phyloP scores from a whole-genome alignment of 768 basidiomycete species.

The Termitomyces sp. region DNA sequence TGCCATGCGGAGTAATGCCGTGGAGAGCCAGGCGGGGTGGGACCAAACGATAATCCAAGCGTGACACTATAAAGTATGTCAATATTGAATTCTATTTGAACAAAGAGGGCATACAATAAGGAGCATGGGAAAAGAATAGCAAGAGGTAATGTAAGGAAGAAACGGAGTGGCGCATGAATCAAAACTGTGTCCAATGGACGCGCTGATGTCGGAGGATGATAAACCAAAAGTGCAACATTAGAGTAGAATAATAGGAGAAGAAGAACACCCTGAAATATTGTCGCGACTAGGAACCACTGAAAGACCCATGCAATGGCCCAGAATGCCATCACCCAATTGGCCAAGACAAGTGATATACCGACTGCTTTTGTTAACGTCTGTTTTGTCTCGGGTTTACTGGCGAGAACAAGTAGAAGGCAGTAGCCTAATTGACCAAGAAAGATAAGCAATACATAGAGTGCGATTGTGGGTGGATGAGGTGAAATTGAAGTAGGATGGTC shows the following conservation, averaged over 20 bases:
- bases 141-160: conserved; percentile 54
- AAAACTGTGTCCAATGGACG: conserved; percentile 75
- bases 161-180: conserved; percentile 83
- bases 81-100: not conserved
- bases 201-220: conserved; percentile 52
- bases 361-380: conserved; percentile 70
- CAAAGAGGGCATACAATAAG: conserved; percentile 43
- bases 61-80: conserved; percentile 43
- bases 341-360: conserved; percentile 68
- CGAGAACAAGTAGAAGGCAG: conserved; percentile 70
- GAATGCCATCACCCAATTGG: conserved; percentile 75
- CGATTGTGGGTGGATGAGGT: conserved; percentile 53
- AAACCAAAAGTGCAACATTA: conserved; percentile 70
- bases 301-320: conserved; percentile 81
- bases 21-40: conserved; percentile 33
- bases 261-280: conserved; percentile 67
- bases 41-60: conserved; percentile 56
- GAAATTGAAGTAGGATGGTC: conserved; percentile 67
- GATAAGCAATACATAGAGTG: conserved; percentile 53
- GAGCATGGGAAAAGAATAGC: conserved; percentile 51
- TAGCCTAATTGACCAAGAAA: conserved; percentile 75
- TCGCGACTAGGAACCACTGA: conserved; percentile 70
- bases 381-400: conserved; percentile 76
- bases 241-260: conserved; percentile 71
- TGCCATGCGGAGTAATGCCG: conserved; percentile 52